phyloP scores from a whole-genome alignment of 2,329 filamentous ascomycete species.

The Diaporthe nobilis region DNA sequence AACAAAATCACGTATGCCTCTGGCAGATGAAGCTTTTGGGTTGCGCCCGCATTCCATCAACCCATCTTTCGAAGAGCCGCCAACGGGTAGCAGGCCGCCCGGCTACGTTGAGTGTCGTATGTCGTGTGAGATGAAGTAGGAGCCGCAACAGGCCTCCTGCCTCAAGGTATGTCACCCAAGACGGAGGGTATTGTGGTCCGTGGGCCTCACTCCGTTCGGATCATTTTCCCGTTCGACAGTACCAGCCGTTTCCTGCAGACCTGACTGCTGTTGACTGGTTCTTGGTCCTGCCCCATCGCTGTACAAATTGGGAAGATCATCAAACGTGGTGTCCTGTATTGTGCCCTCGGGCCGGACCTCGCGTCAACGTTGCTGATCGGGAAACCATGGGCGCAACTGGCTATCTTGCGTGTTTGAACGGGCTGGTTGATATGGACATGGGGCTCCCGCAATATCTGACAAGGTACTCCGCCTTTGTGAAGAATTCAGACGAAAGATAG shows the following conservation, averaged over 20 bases:
- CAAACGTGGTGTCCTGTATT: background rate
- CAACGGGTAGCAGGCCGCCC: conserved; percentile 14
- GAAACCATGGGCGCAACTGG: background rate
- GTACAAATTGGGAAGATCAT: background rate
- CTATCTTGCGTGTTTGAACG: background rate
- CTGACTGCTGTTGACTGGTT: background rate
- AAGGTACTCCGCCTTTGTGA: background rate
- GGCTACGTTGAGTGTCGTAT: conserved; percentile 9
- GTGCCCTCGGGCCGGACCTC: conserved; percentile 12
- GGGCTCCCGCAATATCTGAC: background rate
- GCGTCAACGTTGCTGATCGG: conserved; percentile 14
- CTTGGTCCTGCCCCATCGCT: too few species aligned
- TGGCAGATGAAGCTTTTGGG: background rate
- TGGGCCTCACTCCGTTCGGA: background rate
- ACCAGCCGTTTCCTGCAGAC: background rate
- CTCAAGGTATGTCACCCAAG: conserved; percentile 1
- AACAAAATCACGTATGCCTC: background rate
- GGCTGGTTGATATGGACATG: background rate
- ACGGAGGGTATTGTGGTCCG: background rate
- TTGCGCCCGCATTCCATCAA: background rate
- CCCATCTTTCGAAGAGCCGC: background rate
- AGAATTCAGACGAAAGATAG: conserved; percentile 8
- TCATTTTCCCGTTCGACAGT: background rate
- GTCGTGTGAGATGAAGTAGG: background rate
- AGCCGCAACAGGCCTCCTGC: background rate